These are phyloP conservation scores for Talaromyces sp. DNA, from an alignment of 2,329 filamentous ascomycete species.

Conservation along the genomic window DNA sequence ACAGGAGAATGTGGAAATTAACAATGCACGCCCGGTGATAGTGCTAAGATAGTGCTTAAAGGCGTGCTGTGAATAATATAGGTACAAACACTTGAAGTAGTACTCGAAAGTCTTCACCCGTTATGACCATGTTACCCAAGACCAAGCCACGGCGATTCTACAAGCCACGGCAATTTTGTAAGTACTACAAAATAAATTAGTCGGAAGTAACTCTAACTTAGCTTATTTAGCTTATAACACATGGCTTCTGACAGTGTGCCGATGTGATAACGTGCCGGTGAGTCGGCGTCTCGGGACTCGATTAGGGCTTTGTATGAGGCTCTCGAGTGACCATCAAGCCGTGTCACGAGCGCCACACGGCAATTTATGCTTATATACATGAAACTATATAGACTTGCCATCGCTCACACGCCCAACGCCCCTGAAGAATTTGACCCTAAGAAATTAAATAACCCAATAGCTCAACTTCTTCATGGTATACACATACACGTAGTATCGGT, in stretches of 20 bases:
- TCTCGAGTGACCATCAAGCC: neutral
- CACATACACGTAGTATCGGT: neutral
- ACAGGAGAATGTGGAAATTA: neutral
- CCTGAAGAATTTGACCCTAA: neutral
- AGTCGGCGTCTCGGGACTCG: slow-evolving; percentile 2
- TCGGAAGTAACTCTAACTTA: neutral
- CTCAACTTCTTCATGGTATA: neutral
- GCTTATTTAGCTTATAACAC: neutral
- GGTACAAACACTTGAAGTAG: neutral
- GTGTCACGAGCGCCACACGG: slow-evolving; percentile 6
- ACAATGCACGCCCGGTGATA: neutral
- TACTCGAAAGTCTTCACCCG: neutral
- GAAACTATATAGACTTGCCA: slow-evolving; percentile 1
- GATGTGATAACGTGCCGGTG: neutral
- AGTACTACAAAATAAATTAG: neutral
- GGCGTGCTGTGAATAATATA: neutral
- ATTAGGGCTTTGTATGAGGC: slow-evolving; percentile 11
- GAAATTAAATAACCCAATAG: neutral
- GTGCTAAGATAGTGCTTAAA: neutral
- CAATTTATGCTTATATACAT: slow-evolving; percentile 15
- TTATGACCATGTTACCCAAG: slow-evolving; percentile 6
- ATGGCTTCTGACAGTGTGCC: neutral
- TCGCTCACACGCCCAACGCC: slow-evolving; percentile 4
- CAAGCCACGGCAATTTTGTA: neutral
- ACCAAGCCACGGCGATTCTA: neutral